These are phyloP conservation scores for Metschnikowia borealis DNA, from an alignment of 805 yeast species.

Conservation along the genomic window DNA sequence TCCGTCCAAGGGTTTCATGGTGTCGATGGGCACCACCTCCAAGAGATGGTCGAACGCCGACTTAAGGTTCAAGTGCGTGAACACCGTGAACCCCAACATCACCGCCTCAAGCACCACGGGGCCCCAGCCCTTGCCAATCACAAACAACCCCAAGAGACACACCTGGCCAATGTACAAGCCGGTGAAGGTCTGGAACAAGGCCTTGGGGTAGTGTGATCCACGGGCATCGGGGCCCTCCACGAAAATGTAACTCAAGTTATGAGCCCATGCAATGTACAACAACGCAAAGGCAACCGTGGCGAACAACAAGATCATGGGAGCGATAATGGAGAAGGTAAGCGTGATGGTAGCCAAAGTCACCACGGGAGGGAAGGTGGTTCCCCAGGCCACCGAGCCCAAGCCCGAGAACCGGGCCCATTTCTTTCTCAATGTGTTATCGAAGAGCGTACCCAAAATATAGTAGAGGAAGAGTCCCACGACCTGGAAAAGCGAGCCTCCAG, in stretches of 20 bases:
- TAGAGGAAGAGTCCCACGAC: slow-evolving; percentile 54
- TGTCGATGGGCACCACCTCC: slow-evolving; percentile 58
- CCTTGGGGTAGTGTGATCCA: slow-evolving; percentile 84
- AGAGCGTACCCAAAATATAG: slow-evolving; percentile 51
- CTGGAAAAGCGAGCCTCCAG: slow-evolving; percentile 66
- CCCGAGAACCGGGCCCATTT: slow-evolving; percentile 57
- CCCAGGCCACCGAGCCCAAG: slow-evolving; percentile 59
- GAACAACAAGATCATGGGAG: slow-evolving; percentile 81
- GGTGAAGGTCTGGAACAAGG: slow-evolving; percentile 79
- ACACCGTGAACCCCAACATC: slow-evolving; percentile 58
- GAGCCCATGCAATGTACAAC: slow-evolving; percentile 71
- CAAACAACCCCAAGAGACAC: slow-evolving; percentile 81
- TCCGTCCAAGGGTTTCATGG: slow-evolving; percentile 77
- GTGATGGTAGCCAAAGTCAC: slow-evolving; percentile 67
- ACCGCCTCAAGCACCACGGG: slow-evolving; percentile 76
- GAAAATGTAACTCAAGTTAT: slow-evolving; percentile 71
- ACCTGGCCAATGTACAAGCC: slow-evolving; percentile 88
- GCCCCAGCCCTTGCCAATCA: slow-evolving; percentile 93
- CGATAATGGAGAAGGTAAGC: slow-evolving; percentile 64
- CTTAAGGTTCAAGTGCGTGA: slow-evolving; percentile 62
- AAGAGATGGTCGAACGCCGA: slow-evolving; percentile 60
- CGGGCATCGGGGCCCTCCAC: slow-evolving; percentile 67
- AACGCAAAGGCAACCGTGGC: slow-evolving; percentile 66
- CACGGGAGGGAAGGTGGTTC: slow-evolving; percentile 73
- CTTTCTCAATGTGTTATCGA: slow-evolving; percentile 66